Percentiles rank a stretch among this genome's conserved stretches.
Conservation (phyloP, 441 rosid species). For the Breynia disticha region DNA sequence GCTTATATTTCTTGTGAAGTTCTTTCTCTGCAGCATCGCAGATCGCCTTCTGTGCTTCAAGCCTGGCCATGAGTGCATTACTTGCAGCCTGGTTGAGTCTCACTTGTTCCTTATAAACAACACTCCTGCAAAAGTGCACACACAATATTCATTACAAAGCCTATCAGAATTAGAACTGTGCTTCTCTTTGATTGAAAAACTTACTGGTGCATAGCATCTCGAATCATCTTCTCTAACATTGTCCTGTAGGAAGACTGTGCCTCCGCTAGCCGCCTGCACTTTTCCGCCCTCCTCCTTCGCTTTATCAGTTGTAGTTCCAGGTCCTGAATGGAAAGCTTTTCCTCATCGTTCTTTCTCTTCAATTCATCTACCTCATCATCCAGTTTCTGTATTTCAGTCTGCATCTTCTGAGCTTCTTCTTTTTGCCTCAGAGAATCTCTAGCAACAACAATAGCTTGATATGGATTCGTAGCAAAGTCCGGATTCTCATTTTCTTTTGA, state of each 20-base stretch:
- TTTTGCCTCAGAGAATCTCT: slow-evolving; percentile 71
- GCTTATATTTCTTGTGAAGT: slow-evolving; percentile 72
- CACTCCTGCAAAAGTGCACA: slow-evolving; percentile 51
- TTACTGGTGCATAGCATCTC: slow-evolving; percentile 99
- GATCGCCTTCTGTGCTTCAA: slow-evolving; percentile 83
- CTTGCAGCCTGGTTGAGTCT: slow-evolving; percentile 83
- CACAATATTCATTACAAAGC: not conserved
- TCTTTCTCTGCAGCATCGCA: slow-evolving; percentile 80
- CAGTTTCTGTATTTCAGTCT: slow-evolving; percentile 46
- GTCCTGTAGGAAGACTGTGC: slow-evolving; percentile 76
- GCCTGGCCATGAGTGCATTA: slow-evolving; percentile 74
- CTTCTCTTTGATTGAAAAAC: slow-evolving; percentile 11
- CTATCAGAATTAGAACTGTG: not conserved
- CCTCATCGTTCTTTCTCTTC: slow-evolving; percentile 55
- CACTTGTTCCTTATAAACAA: slow-evolving; percentile 81
- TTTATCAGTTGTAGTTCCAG: slow-evolving; percentile 63
- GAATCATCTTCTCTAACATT: slow-evolving; percentile 88
- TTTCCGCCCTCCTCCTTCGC: slow-evolving; percentile 78
- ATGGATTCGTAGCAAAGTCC: slow-evolving; percentile 47
- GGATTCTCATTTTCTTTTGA: slow-evolving; percentile 72
- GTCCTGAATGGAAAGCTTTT: slow-evolving; percentile 58
- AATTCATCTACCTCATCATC: slow-evolving; percentile 55
- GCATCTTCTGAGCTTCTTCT: slow-evolving; percentile 60
- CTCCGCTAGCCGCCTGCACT: slow-evolving; percentile 88
- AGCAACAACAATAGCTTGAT: slow-evolving; percentile 68